These are phyloP conservation scores for Pestalotiopsis sp. DNA, from an alignment of 2,329 filamentous ascomycete species.

Conservation along the genomic window DNA sequence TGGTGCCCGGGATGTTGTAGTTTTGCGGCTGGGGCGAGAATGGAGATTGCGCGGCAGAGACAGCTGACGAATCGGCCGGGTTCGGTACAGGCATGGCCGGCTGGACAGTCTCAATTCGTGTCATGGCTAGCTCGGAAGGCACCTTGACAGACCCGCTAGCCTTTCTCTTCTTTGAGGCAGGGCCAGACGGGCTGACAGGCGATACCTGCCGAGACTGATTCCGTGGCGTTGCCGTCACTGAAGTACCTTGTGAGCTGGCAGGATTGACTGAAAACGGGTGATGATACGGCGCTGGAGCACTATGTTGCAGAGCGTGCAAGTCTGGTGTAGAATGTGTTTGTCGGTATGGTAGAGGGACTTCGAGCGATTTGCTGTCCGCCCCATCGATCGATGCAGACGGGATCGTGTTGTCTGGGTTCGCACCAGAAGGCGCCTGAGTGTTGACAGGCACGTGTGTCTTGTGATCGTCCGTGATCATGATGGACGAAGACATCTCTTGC, in stretches of 20 bases:
- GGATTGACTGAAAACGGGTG: conserved; percentile 15
- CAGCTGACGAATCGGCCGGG: conserved; percentile 28
- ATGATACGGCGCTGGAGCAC: conserved; percentile 40
- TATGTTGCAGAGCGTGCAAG: conserved; percentile 59
- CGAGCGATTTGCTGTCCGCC: conserved; percentile 34
- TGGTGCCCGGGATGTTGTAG: conserved; percentile 43
- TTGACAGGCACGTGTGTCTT: conserved; percentile 69
- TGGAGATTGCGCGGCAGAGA: conserved; percentile 51
- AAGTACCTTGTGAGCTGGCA: conserved; percentile 41
- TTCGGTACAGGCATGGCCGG: conserved; percentile 38
- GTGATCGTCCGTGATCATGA: conserved; percentile 98
- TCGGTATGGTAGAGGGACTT: conserved; percentile 47
- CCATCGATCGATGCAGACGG: conserved; percentile 10
- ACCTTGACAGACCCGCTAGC: conserved; percentile 71
- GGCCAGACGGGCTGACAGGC: conserved; percentile 65
- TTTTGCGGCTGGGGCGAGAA: conserved; percentile 51
- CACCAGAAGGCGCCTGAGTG: conserved; percentile 16
- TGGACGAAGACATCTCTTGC: conserved; percentile 82
- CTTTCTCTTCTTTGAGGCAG: conserved; percentile 80
- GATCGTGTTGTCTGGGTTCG: conserved; percentile 12
- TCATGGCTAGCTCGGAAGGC: conserved; percentile 79
- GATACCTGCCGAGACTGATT: conserved; percentile 75
- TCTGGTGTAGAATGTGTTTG: conserved; percentile 66
- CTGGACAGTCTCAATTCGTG: conserved; percentile 68
- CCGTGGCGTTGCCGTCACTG: conserved; percentile 50